phyloP scores from a whole-genome alignment of 2,329 filamentous ascomycete species.

The Pseudocercospora cruenta region DNA sequence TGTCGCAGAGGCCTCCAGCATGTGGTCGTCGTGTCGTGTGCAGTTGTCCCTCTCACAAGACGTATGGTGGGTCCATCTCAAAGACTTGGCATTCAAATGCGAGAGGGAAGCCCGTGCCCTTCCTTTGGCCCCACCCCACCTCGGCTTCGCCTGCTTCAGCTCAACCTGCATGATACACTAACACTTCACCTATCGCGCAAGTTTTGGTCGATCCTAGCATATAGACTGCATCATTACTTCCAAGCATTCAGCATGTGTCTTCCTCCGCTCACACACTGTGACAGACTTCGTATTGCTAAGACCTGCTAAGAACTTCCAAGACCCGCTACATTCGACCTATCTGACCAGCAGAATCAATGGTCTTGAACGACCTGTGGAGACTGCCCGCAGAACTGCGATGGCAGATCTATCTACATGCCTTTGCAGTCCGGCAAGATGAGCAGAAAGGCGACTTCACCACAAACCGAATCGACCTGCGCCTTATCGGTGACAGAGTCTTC shows the following conservation, averaged over 20 bases:
- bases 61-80: neutral
- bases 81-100: neutral
- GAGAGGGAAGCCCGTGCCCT: neutral
- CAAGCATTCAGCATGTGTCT: neutral
- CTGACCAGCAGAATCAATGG: neutral
- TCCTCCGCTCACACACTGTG: neutral
- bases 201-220: neutral
- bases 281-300: too few species aligned
- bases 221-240: neutral
- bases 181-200: neutral
- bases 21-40: conserved; percentile 7
- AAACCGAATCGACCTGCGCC: conserved; percentile 5
- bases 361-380: neutral
- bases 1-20: conserved; percentile 13
- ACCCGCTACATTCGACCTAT: neutral
- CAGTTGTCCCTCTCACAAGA: neutral
- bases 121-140: neutral
- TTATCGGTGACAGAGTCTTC: conserved; percentile 13
- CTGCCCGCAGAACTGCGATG: conserved; percentile 36
- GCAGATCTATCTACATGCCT: conserved; percentile 32
- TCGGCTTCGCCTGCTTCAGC: neutral
- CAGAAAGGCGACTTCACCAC: conserved; percentile 1
- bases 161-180: neutral
- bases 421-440: conserved; percentile 12
- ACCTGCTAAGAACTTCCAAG: too few species aligned